A percentile compares a stretch with the other conserved stretches of the same genome.
phyloP scores from a whole-genome alignment of 345 rosid species.

The Corchorus olitorius region DNA sequence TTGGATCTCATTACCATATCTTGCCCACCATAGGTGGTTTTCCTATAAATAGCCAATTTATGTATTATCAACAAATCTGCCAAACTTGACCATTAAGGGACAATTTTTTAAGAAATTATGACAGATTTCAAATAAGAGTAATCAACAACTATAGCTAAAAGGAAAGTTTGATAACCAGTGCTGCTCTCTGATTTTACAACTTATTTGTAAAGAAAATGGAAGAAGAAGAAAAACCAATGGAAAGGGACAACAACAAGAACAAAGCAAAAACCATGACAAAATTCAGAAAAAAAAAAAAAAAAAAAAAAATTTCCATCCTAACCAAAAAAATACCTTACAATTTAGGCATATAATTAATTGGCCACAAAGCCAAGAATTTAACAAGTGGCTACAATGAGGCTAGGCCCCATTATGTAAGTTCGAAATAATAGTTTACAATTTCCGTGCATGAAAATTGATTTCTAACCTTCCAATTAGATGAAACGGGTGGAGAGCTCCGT shows the following conservation, averaged over 20 bases:
- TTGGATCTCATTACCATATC: slow-evolving; percentile 12
- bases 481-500: neutral
- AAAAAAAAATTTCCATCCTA: neutral
- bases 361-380: neutral
- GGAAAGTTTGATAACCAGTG: neutral
- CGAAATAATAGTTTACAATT: neutral
- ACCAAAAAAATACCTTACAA: neutral
- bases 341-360: neutral
- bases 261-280: neutral
- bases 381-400: neutral
- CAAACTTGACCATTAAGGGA: neutral
- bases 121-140: neutral
- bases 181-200: neutral
- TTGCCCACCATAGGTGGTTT: neutral
- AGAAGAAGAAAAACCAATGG: neutral
- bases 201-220: neutral
- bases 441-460: neutral
- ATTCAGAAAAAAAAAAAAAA: no score
- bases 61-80: no score
- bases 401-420: neutral
- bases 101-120: neutral
- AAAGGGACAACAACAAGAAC: neutral
- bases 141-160: neutral
- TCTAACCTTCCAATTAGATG: neutral
- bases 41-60: neutral